These are phyloP conservation scores for Plasmodium ovale DNA, from an alignment of 169 alveolate genomes.

Conservation along the genomic window DNA sequence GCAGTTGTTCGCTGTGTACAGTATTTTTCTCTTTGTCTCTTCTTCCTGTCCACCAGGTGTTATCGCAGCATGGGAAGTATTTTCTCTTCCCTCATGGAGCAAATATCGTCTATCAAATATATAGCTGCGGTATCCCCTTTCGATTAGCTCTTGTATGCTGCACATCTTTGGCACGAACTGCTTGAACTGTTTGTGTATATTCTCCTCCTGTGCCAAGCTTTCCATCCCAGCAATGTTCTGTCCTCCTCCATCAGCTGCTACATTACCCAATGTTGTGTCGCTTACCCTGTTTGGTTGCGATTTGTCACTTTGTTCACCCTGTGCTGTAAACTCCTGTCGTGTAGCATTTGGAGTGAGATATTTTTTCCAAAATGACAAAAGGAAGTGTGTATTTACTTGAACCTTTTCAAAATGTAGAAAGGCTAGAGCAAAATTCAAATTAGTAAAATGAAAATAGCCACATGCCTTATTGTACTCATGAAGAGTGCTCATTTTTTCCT, in stretches of 20 bases:
- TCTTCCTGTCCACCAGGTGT: not conserved
- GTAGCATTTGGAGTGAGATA: not conserved
- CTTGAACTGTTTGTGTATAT: not conserved
- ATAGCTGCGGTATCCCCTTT: not conserved
- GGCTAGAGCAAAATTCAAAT: slow-evolving; percentile 16
- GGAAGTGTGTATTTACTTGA: slow-evolving; percentile 9
- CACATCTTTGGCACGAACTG: not conserved
- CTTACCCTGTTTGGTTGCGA: too few relatives aligned
- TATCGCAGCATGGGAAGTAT: not conserved
- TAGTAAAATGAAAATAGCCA: slow-evolving; percentile 23
- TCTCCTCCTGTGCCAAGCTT: not conserved
- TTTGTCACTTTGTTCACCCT: not conserved
- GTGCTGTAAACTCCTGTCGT: not conserved
- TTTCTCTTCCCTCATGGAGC: not conserved
- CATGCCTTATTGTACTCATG: slow-evolving; percentile 54
- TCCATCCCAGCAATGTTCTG: not conserved
- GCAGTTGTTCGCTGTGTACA: not conserved
- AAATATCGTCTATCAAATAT: not conserved
- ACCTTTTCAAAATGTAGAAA: slow-evolving; percentile 32
- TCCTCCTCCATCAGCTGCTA: not conserved
- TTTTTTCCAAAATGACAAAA: slow-evolving; percentile 34
- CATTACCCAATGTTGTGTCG: not conserved
- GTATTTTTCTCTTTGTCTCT: not conserved
- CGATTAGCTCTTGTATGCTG: slow-evolving; percentile 12
- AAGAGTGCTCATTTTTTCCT: slow-evolving; percentile 6